These are phyloP conservation scores for Aschersonia sp. DNA, from an alignment of 2,329 filamentous ascomycete species.

Conservation along the genomic window DNA sequence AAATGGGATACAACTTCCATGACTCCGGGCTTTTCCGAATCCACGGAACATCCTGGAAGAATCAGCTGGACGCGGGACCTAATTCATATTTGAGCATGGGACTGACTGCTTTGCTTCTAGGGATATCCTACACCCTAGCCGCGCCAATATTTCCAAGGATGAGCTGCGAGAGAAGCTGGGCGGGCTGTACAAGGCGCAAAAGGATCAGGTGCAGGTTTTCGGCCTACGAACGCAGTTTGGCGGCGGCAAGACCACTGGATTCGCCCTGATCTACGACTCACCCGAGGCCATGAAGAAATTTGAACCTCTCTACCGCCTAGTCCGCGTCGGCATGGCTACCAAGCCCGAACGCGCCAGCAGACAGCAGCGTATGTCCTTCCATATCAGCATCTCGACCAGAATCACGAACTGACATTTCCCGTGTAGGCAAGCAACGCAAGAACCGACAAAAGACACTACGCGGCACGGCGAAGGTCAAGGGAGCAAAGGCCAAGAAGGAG, in stretches of 20 bases:
- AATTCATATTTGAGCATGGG: too few relatives aligned
- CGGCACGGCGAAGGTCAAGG: constrained; percentile 97
- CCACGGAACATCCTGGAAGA: too few relatives aligned
- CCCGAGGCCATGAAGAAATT: constrained; percentile 99
- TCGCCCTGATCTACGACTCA: constrained; percentile 97
- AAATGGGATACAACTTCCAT: too few relatives aligned
- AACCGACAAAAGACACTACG: constrained; percentile 98
- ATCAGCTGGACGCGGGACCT: too few relatives aligned
- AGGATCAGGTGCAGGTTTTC: constrained; percentile 96
- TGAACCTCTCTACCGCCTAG: constrained; percentile 93
- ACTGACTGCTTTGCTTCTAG: constrained; percentile 29
- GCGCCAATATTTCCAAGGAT: constrained; percentile 97
- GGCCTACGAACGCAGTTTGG: constrained; percentile 97
- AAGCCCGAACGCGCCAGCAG: constrained; percentile 97
- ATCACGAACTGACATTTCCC: background rate
- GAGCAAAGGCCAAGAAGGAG: constrained; percentile 87
- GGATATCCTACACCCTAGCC: constrained; percentile 98
- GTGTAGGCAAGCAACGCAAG: constrained; percentile 98
- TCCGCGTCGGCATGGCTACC: constrained; percentile 79
- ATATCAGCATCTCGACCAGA: too few relatives aligned
- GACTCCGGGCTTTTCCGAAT: too few relatives aligned
- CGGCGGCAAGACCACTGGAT: constrained; percentile 99
- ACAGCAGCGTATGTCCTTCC: constrained; percentile 81
- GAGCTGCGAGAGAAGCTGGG: constrained; percentile 92
- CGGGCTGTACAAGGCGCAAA: constrained; percentile 93